A percentile compares a stretch with the other conserved stretches of the same genome.
Evolutionary conservation across 495 filamentous ascomycete species (phyloP).

Genomic region (Hyphodiscus hymeniophilus): DNA sequence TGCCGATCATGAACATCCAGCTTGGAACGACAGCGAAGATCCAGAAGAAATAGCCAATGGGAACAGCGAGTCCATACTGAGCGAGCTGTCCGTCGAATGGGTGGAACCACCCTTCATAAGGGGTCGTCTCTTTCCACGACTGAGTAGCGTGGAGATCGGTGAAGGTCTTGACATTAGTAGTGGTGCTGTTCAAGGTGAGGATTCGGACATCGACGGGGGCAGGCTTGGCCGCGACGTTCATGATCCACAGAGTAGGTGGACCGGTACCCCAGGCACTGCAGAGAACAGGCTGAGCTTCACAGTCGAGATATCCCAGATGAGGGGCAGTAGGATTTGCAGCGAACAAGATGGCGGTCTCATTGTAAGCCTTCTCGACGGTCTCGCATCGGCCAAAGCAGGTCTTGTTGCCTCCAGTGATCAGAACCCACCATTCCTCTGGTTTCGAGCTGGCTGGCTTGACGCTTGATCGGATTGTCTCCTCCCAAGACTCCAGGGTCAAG

Average conservation of each 20-base stretch:
- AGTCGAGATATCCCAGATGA: conserved; percentile 66
- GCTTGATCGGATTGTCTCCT: conserved; percentile 53
- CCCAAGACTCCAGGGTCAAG: conserved; percentile 68
- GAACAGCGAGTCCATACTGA: conserved; percentile 51
- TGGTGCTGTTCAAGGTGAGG: conserved; percentile 56
- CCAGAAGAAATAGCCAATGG: conserved; percentile 71
- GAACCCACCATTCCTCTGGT: conserved; percentile 73
- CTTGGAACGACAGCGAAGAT: conserved; percentile 47
- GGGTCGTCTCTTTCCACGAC: conserved; percentile 42
- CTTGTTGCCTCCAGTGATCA: conserved; percentile 77
- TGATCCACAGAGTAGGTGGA: conserved; percentile 63
- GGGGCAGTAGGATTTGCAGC: conserved; percentile 57
- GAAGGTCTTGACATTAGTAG: conserved; percentile 52
- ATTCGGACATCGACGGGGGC: conserved; percentile 54
- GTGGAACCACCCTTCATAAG: conserved; percentile 70
- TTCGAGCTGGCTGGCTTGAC: conserved; percentile 42
- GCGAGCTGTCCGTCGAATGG: conserved; percentile 70
- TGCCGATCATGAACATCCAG: conserved; percentile 66
- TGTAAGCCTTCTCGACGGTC: conserved; percentile 38
- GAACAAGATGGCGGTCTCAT: conserved; percentile 60
- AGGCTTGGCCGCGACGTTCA: conserved; percentile 47
- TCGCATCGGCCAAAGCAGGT: conserved; percentile 64
- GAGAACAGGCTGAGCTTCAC: conserved; percentile 68
- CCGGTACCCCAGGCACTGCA: conserved; percentile 75
- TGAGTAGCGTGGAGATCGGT: conserved; percentile 56